Base-by-base conservation (phyloP, 768 basidiomycete genomes). In the Suillus weaverae region DNA sequence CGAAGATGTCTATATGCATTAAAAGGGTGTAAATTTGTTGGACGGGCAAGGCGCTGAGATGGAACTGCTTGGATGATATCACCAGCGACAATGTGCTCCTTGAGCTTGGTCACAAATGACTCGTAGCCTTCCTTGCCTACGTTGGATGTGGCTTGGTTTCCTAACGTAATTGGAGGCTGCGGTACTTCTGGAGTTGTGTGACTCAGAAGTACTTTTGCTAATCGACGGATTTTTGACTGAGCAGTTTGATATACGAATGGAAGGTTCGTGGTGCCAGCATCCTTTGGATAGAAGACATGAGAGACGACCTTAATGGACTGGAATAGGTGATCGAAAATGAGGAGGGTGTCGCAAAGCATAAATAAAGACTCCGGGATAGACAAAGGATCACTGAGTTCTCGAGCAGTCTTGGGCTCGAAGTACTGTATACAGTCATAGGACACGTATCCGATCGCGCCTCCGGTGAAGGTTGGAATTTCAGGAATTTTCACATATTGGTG, bases 31-130 rank as follows among this genome's bases (percentile, higher is more conserved):
- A 99, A 81, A 22, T 84, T 76, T 0, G 97, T 99, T 41, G 91
- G 90, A 39, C 94, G 86, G 16, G 92, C 81, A 36, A 99, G 81
- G 35, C 96, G 84, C 75, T 99, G 97, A 11, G 94, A 96, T 9
- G 97, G 97, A 8, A 99, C 97, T 2, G 97, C 97, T 77, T 99
- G 97, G 69, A 99, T 99, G 72, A 99, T 98, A 78, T 99, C 96
- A 35, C 97, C 97, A 20, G 90, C 91, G 63, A 99, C 83, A 62
- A 99, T 97, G 74, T 94, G 95, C 72, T 97, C 84, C 81, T 98
- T 99, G 63, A 99, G 81, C 62, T 84, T 87, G 53, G 95, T 94
- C 16, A 99, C 97, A 71, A 96, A 97, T 5, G 76, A 77, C 74
- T 98, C 89, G 76, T 99, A 99, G 0, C 97, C 97, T 53, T 82